A percentile compares a stretch with the other conserved stretches of the same genome.
phyloP scores from a whole-genome alignment of 2,329 filamentous ascomycete species.

The Tolypocladium ovalisporum region DNA sequence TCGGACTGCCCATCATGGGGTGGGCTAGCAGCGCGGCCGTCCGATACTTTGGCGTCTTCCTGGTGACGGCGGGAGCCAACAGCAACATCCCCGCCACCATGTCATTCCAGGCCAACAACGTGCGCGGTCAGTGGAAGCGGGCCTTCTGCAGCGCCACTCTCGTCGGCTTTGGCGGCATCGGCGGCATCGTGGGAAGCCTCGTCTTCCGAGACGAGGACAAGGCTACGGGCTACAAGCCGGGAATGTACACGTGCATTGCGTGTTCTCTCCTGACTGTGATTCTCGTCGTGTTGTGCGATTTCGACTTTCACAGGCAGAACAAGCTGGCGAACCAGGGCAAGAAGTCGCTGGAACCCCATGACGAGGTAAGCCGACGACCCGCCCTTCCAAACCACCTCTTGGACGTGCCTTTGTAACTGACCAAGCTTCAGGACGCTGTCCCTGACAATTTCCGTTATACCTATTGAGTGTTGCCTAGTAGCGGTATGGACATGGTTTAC shows the following conservation, averaged over 20 bases:
- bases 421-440: neutral
- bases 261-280: conserved; percentile 34
- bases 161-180: conserved; percentile 66
- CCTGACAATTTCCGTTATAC: neutral
- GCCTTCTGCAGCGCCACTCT: conserved; percentile 68
- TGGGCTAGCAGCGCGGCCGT: conserved; percentile 45
- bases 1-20: conserved; percentile 64
- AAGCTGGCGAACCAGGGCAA: conserved; percentile 41
- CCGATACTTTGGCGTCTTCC: conserved; percentile 65
- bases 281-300: conserved; percentile 28
- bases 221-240: conserved; percentile 39
- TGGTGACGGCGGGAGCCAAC: conserved; percentile 67
- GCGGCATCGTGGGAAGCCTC: conserved; percentile 64
- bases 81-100: conserved; percentile 65
- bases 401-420: neutral
- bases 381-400: no score
- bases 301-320: conserved; percentile 33
- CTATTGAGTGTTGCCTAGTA: neutral
- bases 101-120: conserved; percentile 79
- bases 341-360: conserved; percentile 34
- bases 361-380: conserved; percentile 30
- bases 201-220: conserved; percentile 55
- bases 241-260: conserved; percentile 44
- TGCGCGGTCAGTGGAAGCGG: conserved; percentile 81
- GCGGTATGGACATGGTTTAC: neutral